Conservation (phyloP, 805 yeast genomes). For the Lipomyces sp. region DNA sequence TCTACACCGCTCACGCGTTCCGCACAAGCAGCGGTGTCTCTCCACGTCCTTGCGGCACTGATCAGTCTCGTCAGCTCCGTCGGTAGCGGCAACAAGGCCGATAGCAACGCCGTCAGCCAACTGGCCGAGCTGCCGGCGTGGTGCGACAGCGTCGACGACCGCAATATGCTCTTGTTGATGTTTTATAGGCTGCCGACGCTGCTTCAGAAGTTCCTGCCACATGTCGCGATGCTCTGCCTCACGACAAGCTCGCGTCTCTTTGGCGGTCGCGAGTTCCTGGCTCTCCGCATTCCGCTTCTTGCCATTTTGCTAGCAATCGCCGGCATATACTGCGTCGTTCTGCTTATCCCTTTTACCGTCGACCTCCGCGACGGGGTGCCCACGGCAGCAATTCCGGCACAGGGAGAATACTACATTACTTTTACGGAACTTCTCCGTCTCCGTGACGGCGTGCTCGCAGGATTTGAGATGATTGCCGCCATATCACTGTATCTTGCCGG, state of each 20-base stretch:
- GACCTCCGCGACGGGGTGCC: neutral
- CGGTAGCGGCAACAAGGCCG: neutral
- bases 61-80: neutral
- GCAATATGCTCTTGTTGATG: neutral
- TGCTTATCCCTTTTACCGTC: neutral
- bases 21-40: neutral
- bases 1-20: neutral
- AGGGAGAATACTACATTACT: too few species aligned
- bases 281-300: neutral
- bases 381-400: neutral
- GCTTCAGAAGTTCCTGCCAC: constrained; percentile 5
- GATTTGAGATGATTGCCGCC: constrained; percentile 2
- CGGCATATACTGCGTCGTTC: neutral
- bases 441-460: constrained; percentile 8
- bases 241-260: neutral
- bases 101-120: neutral
- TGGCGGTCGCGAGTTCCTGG: neutral
- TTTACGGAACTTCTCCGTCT: neutral
- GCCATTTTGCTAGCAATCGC: neutral
- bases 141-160: neutral
- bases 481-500: neutral
- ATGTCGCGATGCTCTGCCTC: constrained; percentile 1
- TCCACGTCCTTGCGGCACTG: neutral
- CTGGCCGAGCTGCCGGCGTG: neutral
- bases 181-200: constrained; percentile 8